Evolutionary conservation across 352 stramenopile genomes (phyloP).

Genomic region (Phytophthora uliginosa): DNA sequence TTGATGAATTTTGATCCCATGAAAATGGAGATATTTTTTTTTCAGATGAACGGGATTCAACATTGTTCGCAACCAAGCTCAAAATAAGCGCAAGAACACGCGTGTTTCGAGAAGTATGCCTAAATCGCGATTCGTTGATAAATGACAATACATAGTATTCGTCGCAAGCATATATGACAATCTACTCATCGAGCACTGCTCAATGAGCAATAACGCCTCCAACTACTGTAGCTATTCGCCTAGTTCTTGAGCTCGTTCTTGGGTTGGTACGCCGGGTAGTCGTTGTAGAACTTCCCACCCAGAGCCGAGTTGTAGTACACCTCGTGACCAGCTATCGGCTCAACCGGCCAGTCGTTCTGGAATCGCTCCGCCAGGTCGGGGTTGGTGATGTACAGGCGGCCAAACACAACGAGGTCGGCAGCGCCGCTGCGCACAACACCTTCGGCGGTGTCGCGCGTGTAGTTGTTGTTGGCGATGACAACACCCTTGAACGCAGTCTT

Average conservation of each 20-base stretch:
- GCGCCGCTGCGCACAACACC: conserved; percentile 39
- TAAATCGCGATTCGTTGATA: no score
- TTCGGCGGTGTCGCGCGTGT: conserved; percentile 42
- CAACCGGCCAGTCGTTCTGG: conserved; percentile 24
- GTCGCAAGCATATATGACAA: no score
- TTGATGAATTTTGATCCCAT: no score
- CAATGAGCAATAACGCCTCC: no score
- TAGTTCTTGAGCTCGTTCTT: conserved; percentile 10
- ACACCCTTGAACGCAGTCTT: conserved; percentile 48
- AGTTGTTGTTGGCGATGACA: conserved; percentile 46
- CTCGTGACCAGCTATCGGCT: conserved; percentile 14
- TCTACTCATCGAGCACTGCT: no score
- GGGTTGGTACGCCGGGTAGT: conserved; percentile 18
- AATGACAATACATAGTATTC: no score
- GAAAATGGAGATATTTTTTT: no score
- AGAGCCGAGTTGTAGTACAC: conserved; percentile 22
- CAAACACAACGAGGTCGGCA: conserved; percentile 56
- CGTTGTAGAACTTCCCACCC: conserved; percentile 21
- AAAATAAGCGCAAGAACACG: no score
- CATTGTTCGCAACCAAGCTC: no score
- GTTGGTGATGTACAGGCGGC: conserved; percentile 64
- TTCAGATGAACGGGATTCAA: no score
- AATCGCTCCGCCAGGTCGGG: conserved; percentile 52
- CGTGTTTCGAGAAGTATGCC: conserved; percentile 26
- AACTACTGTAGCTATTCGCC: no score